Conservation (phyloP, 1,284 basidiomycete genomes). For the Sporisorium scitamineum region DNA sequence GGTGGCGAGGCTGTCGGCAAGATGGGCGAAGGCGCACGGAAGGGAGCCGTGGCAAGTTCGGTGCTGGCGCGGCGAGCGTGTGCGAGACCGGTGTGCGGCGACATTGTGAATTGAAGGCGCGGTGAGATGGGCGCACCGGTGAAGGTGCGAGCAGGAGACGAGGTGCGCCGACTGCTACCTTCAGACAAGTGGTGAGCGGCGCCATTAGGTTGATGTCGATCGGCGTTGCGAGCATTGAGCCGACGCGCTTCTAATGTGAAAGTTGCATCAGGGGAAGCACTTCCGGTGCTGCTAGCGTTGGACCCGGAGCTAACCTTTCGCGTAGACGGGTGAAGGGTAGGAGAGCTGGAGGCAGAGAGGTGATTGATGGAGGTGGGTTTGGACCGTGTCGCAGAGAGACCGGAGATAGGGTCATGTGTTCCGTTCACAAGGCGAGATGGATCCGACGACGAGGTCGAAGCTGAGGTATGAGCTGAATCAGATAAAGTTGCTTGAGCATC, state of each 20-base stretch:
- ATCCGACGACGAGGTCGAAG: slow-evolving; percentile 22
- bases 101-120: slow-evolving; percentile 52
- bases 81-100: slow-evolving; percentile 28
- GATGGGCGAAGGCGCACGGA: slow-evolving; percentile 45
- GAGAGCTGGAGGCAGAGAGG: slow-evolving; percentile 14
- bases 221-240: slow-evolving; percentile 17
- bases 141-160: slow-evolving; percentile 51
- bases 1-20: slow-evolving; percentile 40
- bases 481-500: slow-evolving; percentile 11
- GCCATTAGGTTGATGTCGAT: slow-evolving; percentile 30
- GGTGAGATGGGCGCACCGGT: slow-evolving; percentile 51
- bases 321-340: slow-evolving; percentile 20
- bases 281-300: slow-evolving; percentile 28
- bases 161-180: slow-evolving; percentile 27
- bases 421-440: slow-evolving; percentile 28
- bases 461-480: slow-evolving; percentile 7
- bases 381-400: slow-evolving; percentile 13
- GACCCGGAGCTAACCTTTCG: slow-evolving; percentile 42
- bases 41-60: slow-evolving; percentile 27
- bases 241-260: slow-evolving; percentile 29
- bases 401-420: slow-evolving; percentile 16
- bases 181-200: slow-evolving; percentile 23
- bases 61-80: slow-evolving; percentile 38
- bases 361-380: slow-evolving; percentile 17
- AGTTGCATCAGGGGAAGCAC: slow-evolving; percentile 37